Conservation (phyloP, 371 early-diverging fungal species). For the Rhizopus sp. region DNA sequence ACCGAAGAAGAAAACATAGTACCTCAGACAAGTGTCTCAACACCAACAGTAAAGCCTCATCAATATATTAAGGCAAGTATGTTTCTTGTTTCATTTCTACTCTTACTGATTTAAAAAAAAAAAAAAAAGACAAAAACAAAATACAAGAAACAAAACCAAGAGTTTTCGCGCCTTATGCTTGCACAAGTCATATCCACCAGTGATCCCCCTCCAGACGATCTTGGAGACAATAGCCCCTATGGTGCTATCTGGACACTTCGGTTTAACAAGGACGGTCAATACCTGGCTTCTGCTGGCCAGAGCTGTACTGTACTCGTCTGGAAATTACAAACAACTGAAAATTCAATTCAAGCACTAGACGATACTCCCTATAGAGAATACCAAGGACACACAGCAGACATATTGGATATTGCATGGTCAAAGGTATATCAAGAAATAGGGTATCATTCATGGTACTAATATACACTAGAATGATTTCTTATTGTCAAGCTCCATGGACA, state of each 20-base stretch:
- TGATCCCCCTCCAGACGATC: constrained; percentile 3
- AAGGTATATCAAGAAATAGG: constrained; percentile 33
- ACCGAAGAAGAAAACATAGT: not conserved
- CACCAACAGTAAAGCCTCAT: not conserved
- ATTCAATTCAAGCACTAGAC: constrained; percentile 56
- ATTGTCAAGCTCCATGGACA: constrained; percentile 82
- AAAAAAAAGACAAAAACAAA: constrained; percentile 26
- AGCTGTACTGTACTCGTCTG: constrained; percentile 74
- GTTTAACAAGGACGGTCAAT: constrained; percentile 76
- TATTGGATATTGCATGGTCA: constrained; percentile 85
- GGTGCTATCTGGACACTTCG: constrained; percentile 56
- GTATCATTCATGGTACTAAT: not conserved
- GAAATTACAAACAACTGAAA: constrained; percentile 22
- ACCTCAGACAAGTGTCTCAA: constrained; percentile 15
- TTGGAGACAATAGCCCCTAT: constrained; percentile 17
- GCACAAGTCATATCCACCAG: constrained; percentile 34
- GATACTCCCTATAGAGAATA: constrained; percentile 66
- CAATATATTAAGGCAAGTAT: not conserved
- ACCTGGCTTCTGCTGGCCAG: constrained; percentile 80
- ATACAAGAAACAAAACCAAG: constrained; percentile 25
- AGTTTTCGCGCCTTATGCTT: constrained; percentile 32
- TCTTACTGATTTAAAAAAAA: not conserved
- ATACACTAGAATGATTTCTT: constrained; percentile 74
- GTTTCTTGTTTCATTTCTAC: too few species aligned
- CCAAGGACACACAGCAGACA: constrained; percentile 68